phyloP scores from a whole-genome alignment of 2,329 filamentous ascomycete species.

The Colletotrichum sp. region DNA sequence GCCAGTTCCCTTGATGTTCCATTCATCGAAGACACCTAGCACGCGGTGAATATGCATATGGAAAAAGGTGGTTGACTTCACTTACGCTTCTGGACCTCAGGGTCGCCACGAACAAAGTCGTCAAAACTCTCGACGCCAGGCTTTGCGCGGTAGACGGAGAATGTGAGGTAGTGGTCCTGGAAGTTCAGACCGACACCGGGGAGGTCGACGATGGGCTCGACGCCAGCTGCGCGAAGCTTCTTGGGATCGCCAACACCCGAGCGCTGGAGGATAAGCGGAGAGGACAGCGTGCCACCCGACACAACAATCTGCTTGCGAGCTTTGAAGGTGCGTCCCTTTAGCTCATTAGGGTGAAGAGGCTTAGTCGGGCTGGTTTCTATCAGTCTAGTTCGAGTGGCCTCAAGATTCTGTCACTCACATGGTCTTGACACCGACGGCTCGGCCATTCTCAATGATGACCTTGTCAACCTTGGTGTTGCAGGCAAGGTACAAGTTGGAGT shows the following conservation, averaged over 20 bases:
- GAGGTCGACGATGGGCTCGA: conserved; percentile 73
- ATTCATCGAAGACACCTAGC: conserved; percentile 72
- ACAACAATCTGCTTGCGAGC: conserved; percentile 79
- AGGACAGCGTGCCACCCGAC: conserved; percentile 75
- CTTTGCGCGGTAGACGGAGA: conserved; percentile 74
- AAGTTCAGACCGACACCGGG: conserved; percentile 79
- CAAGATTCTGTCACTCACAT: conserved; percentile 42
- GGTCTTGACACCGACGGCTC: conserved; percentile 74
- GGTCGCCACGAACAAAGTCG: conserved; percentile 78
- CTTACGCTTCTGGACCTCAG: conserved; percentile 70
- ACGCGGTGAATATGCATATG: background rate
- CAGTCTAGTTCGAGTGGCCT: background rate
- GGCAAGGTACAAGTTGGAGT: conserved; percentile 74
- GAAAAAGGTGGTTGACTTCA: background rate
- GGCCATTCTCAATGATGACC: conserved; percentile 74
- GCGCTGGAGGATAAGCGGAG: conserved; percentile 76
- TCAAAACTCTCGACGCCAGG: conserved; percentile 80
- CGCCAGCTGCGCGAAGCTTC: conserved; percentile 72
- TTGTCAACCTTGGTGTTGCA: conserved; percentile 82
- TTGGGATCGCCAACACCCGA: conserved; percentile 75
- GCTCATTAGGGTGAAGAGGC: conserved; percentile 62
- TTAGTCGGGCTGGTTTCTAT: conserved; percentile 57
- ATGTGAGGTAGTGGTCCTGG: conserved; percentile 78
- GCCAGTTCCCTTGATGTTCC: conserved; percentile 80
- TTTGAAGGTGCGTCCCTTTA: conserved; percentile 60